A percentile compares a stretch with the other conserved stretches of the same genome.
These are phyloP conservation scores for Sporothrix schenckii DNA, from an alignment of 2,329 filamentous ascomycete genomes.

Conservation along the genomic window DNA sequence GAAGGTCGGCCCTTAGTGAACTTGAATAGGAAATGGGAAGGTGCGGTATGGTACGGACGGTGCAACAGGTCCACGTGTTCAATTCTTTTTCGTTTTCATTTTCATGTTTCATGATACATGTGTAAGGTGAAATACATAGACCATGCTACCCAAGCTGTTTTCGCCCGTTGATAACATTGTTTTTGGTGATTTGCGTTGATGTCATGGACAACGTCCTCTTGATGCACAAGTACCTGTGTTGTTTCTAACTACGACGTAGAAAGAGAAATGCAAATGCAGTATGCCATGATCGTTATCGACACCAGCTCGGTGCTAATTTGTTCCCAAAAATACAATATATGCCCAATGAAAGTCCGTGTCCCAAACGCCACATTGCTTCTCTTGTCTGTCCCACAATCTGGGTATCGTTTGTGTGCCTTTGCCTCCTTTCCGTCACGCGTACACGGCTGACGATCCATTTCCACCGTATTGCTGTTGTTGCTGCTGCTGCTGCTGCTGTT, in stretches of 20 bases:
- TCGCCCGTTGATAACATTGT: not conserved
- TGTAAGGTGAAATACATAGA: not conserved
- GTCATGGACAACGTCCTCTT: not conserved
- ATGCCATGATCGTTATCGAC: not conserved
- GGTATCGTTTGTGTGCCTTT: not conserved
- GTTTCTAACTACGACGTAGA: not conserved
- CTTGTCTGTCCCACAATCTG: not conserved
- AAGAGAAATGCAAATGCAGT: not conserved
- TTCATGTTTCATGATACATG: not conserved
- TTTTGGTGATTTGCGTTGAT: not conserved
- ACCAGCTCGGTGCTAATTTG: not conserved
- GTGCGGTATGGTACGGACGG: too few relatives aligned
- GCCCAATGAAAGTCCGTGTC: not conserved
- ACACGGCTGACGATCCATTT: conserved; percentile 19
- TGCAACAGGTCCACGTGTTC: not conserved
- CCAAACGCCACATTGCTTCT: not conserved
- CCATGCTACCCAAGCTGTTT: not conserved
- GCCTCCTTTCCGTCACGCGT: conserved; percentile 10
- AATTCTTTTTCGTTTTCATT: not conserved
- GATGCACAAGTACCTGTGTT: not conserved
- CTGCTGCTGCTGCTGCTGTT: conserved; percentile 19
- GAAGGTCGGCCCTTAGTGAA: too few relatives aligned
- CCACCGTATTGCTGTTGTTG: conserved; percentile 20
- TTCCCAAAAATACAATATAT: not conserved
- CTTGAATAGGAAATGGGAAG: not conserved